Evolutionary conservation across 257 asterid species (phyloP).

Genomic region (Solanum virginianum): DNA sequence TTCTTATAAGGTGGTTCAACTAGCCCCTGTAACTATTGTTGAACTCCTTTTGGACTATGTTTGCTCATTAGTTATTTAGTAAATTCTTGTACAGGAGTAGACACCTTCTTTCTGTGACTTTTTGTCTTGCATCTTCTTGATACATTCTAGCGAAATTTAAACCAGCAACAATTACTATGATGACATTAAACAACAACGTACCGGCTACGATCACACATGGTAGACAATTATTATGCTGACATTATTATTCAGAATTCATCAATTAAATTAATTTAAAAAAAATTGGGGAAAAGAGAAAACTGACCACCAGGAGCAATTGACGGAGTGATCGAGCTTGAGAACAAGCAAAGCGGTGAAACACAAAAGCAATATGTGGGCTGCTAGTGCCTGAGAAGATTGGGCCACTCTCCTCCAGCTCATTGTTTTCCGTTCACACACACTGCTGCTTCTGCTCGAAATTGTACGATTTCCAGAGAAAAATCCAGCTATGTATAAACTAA

Average conservation of each 20-base stretch:
- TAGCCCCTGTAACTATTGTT: too few relatives aligned
- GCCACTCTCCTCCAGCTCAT: conserved; percentile 97
- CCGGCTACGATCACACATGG: too few relatives aligned
- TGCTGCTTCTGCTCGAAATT: not conserved
- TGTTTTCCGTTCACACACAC: not conserved
- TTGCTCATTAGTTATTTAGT: too few relatives aligned
- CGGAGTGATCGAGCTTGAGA: conserved; percentile 68
- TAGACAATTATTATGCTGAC: too few relatives aligned
- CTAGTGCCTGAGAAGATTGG: conserved; percentile 68
- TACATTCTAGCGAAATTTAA: too few relatives aligned
- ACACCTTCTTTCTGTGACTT: too few relatives aligned
- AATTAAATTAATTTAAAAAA: not conserved
- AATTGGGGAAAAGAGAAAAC: not conserved
- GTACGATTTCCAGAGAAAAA: not conserved
- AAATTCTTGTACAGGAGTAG: too few relatives aligned
- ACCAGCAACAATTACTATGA: not conserved
- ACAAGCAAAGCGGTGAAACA: conserved; percentile 67
- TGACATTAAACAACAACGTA: too few relatives aligned
- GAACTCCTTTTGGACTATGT: too few relatives aligned
- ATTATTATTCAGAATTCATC: not conserved
- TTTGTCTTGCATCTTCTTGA: too few relatives aligned
- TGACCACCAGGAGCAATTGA: conserved; percentile 84
- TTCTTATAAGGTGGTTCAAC: too few relatives aligned
- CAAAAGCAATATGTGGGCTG: conserved; percentile 62
- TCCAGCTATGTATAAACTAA: not conserved